Conservation (phyloP, 1,284 basidiomycete genomes). For the Sporisorium sorghi region DNA sequence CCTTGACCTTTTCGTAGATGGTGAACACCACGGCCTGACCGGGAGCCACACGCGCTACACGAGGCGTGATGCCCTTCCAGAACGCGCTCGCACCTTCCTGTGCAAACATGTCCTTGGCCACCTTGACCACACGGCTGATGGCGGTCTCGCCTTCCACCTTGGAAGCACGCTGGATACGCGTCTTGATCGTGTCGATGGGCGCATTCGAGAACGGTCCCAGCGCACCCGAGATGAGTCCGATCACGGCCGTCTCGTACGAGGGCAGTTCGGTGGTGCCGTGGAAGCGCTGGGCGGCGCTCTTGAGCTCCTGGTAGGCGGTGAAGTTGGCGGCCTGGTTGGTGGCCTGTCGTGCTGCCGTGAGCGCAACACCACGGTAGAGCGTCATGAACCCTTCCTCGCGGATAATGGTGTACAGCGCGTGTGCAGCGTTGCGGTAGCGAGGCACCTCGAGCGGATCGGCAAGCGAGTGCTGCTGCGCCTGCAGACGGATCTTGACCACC, state of each 20-base stretch:
- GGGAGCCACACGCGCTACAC: constrained; percentile 94
- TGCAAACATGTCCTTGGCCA: constrained; percentile 91
- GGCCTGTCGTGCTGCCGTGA: constrained; percentile 94
- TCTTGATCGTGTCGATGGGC: constrained; percentile 97
- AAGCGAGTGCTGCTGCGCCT: constrained; percentile 97
- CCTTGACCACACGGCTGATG: constrained; percentile 78
- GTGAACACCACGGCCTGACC: constrained; percentile 73
- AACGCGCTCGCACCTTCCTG: constrained; percentile 89
- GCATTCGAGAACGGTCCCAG: constrained; percentile 97
- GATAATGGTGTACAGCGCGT: constrained; percentile 94
- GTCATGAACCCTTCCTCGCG: constrained; percentile 89
- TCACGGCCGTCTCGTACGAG: constrained; percentile 86
- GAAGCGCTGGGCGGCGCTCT: constrained; percentile 79
- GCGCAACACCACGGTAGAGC: constrained; percentile 87
- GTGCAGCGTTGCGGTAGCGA: constrained; percentile 94
- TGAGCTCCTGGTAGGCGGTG: constrained; percentile 96
- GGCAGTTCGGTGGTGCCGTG: constrained; percentile 78
- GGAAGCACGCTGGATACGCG: constrained; percentile 82
- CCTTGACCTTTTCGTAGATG: constrained; percentile 69
- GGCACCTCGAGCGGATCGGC: constrained; percentile 94
- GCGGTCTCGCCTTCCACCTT: constrained; percentile 83
- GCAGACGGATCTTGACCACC: constrained; percentile 97
- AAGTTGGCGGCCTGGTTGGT: constrained; percentile 99
- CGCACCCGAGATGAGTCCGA: constrained; percentile 94
- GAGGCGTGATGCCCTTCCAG: constrained; percentile 87